These are phyloP conservation scores for Nitzschia inconspicua DNA, from an alignment of 108 stramenopile species.

Conservation along the genomic window DNA sequence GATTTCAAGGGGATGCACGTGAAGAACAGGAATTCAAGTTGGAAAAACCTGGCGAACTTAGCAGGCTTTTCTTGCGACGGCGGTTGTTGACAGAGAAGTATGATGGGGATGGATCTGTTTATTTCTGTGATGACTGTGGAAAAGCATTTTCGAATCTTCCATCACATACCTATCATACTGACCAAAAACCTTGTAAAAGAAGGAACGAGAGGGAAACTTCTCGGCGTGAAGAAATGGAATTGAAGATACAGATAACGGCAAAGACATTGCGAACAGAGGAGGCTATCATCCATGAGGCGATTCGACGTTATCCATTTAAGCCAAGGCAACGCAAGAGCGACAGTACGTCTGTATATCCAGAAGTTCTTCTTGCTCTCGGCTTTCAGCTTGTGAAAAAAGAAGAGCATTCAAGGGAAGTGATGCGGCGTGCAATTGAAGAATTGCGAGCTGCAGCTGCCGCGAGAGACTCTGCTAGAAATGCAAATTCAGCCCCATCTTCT, in stretches of 20 bases:
- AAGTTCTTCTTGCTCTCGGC: slow-evolving; percentile 33
- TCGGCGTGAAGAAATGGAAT: slow-evolving; percentile 8
- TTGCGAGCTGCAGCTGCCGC: too few species aligned
- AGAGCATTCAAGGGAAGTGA: slow-evolving; percentile 3
- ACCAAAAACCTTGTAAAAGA: slow-evolving; percentile 13
- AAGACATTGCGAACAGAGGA: not conserved
- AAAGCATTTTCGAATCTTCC: slow-evolving; percentile 15
- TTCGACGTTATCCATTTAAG: not conserved
- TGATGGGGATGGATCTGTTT: slow-evolving; percentile 10
- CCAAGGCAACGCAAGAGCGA: slow-evolving; percentile 8
- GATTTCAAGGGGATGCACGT: not conserved
- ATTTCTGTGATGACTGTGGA: slow-evolving; percentile 52
- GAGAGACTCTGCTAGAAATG: not conserved
- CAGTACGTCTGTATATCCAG: slow-evolving; percentile 29
- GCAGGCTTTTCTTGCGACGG: slow-evolving; percentile 30
- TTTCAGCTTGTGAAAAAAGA: slow-evolving; percentile 27
- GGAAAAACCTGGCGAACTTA: not conserved
- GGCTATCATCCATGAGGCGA: not conserved
- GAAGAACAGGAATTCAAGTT: slow-evolving; percentile 10
- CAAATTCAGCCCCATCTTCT: not conserved
- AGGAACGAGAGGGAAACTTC: not conserved
- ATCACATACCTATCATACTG: slow-evolving; percentile 32
- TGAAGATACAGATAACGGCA: not conserved
- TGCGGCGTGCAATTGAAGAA: not conserved
- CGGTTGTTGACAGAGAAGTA: slow-evolving; percentile 39